Evolutionary conservation across 306 rosid species (phyloP), one percentile per base, ranked within the genome.

Genomic region (Trifolium fragiferum): DNA sequence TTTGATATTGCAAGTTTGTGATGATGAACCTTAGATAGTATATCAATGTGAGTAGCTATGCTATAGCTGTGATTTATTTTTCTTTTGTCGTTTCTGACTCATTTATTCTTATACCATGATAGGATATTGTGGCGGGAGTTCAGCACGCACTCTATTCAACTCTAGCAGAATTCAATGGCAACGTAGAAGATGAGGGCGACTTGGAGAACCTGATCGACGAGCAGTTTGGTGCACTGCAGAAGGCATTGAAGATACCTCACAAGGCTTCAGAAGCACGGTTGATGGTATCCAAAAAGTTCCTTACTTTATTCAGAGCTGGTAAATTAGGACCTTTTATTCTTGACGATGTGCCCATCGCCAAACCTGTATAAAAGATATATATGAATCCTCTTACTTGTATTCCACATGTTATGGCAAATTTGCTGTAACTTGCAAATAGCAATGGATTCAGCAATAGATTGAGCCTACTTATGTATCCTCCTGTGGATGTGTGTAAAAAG

Each of bases 251-350:
- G 89, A 83, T 93, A 74, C 82, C 92, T 70, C 89, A 89, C 63
- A 84, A 89, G 74, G 92, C 90, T n/a, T 84, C 90, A 13, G 93
- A 93, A 76, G 93, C 92, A 23, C 89, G 97, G 37, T 75, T 91
- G 76, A 91, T 87, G 97, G 96, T 91, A 53, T 91, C 98, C 13
- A 93, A 91, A 77, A 93, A 90, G 73, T 84, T 91, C 54, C 93
- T 93, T 43, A 85, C 93, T 27, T 81, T 93, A 53, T 93, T 91
- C 76, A 88, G 97, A 81, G 70, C 86, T 0, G 97, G 98, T 50
- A 93, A 91, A 76, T 87, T 93, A 58, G 93, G 98, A 68, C 89
- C 97, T 66, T 90, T 89, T 64, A 86, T 91, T 80, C 96, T 93
- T 15, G 98, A 93, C 78, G 96, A 93, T 65, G 98, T 91, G 57